phyloP scores from a whole-genome alignment of 768 basidiomycete species.

The Lentinula boryana region DNA sequence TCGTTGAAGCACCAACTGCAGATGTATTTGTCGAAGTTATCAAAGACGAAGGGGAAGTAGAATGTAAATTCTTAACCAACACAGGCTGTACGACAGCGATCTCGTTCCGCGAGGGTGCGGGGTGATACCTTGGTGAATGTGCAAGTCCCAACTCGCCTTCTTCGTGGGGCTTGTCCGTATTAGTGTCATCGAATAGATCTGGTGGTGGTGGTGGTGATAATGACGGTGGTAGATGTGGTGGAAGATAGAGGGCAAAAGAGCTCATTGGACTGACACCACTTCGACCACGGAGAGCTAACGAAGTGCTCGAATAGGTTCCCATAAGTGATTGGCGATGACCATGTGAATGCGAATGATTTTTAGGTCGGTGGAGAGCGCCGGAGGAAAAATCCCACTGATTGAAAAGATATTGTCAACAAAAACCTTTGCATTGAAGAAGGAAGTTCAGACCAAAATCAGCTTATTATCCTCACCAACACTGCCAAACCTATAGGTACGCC shows the following conservation, averaged over 20 bases:
- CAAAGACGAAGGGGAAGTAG: background rate
- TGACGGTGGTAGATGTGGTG: slow-evolving; percentile 18
- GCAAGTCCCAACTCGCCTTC: slow-evolving; percentile 22
- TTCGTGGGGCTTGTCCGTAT: slow-evolving; percentile 16
- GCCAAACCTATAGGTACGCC: slow-evolving; percentile 88
- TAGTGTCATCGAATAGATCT: background rate
- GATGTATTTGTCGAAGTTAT: background rate
- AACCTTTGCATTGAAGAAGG: background rate
- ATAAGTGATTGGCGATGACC: slow-evolving; percentile 68
- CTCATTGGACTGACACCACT: slow-evolving; percentile 37
- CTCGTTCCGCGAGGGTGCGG: slow-evolving; percentile 87
- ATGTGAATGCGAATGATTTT: slow-evolving; percentile 51
- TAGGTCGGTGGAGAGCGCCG: slow-evolving; percentile 84
- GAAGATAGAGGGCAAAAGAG: slow-evolving; percentile 34
- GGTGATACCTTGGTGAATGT: slow-evolving; percentile 58
- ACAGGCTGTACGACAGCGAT: slow-evolving; percentile 89
- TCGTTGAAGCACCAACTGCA: slow-evolving; percentile 18
- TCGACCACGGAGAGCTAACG: slow-evolving; percentile 60
- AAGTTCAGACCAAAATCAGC: slow-evolving; percentile 64
- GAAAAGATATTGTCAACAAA: background rate
- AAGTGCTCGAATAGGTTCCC: slow-evolving; percentile 56
- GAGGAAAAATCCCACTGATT: slow-evolving; percentile 91
- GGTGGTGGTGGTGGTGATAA: background rate
- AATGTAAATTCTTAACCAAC: slow-evolving; percentile 43
- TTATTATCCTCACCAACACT: slow-evolving; percentile 98